Conservation (phyloP, 495 filamentous ascomycete species). For the Aspergillus olivimuriae region DNA sequence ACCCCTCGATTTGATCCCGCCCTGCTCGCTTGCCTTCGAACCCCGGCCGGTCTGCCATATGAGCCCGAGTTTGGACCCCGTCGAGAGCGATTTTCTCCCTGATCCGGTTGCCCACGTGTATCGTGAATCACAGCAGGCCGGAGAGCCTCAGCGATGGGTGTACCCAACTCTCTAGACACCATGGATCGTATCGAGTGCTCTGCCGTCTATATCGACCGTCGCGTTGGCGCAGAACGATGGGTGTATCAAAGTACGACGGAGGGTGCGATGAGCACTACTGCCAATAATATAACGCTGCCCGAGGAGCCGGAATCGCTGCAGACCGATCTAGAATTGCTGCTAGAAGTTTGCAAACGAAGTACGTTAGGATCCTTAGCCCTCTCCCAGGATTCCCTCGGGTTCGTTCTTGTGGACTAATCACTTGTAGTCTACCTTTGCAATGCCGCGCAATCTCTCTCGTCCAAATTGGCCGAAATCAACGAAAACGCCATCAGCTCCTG, state of each 20-base stretch:
- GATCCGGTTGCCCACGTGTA: too few relatives aligned
- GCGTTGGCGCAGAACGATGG: conserved; percentile 57
- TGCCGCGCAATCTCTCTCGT: conserved; percentile 63
- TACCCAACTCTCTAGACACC: conserved; percentile 21
- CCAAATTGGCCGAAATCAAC: conserved; percentile 60
- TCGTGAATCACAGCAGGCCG: conserved; percentile 10
- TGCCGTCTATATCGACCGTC: conserved; percentile 78
- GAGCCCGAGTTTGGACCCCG: conserved; percentile 11
- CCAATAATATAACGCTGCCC: conserved; percentile 21
- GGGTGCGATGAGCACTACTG: conserved; percentile 18
- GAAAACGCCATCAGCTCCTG: conserved; percentile 54
- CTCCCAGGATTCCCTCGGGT: too few relatives aligned
- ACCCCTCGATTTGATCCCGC: conserved; percentile 5
- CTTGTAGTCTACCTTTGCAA: conserved; percentile 65
- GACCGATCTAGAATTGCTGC: conserved; percentile 41
- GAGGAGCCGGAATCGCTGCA: conserved; percentile 47
- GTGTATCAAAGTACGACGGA: conserved; percentile 38
- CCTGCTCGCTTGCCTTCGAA: conserved; percentile 11
- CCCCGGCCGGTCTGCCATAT: conserved; percentile 9
- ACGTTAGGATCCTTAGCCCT: conserved; percentile 9
- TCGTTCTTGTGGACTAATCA: conserved; percentile 1
- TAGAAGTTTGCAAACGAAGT: conserved; percentile 51
- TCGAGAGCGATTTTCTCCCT: conserved; percentile 6
- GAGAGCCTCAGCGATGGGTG: conserved; percentile 9
- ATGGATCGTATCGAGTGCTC: conserved; percentile 71